phyloP scores from a whole-genome alignment of 371 early-diverging fungal species.

The Syncephalastrum racemosum region DNA sequence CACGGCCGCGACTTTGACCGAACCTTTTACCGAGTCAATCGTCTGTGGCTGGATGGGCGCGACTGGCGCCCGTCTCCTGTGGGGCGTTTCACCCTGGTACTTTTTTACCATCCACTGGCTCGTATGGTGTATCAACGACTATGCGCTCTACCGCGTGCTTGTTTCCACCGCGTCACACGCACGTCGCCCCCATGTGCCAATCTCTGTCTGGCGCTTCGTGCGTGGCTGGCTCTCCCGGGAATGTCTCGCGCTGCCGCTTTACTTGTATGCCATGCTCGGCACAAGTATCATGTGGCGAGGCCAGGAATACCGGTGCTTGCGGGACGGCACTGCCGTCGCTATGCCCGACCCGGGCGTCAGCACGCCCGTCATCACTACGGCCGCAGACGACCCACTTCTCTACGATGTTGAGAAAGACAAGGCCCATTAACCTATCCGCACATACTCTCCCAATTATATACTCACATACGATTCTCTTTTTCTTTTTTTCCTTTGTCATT shows the following conservation, averaged over 20 bases:
- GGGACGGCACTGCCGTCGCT: slow-evolving; percentile 60
- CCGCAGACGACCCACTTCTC: neutral
- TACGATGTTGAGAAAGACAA: slow-evolving; percentile 6
- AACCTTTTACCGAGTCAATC: slow-evolving; percentile 91
- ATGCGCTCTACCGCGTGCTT: slow-evolving; percentile 56
- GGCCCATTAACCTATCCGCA: neutral
- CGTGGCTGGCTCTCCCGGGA: slow-evolving; percentile 81
- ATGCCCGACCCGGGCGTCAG: slow-evolving; percentile 6
- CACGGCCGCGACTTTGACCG: slow-evolving; percentile 79
- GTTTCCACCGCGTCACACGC: slow-evolving; percentile 31
- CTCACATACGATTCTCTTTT: no score
- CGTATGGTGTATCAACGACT: slow-evolving; percentile 76
- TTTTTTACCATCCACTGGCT: slow-evolving; percentile 69
- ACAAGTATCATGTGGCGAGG: slow-evolving; percentile 88
- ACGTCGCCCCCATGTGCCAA: slow-evolving; percentile 12
- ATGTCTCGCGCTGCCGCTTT: slow-evolving; percentile 79
- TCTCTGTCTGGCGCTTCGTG: slow-evolving; percentile 25
- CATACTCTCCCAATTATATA: no score
- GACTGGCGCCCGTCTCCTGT: slow-evolving; percentile 46
- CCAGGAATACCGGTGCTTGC: slow-evolving; percentile 49
- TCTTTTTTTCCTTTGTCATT: no score
- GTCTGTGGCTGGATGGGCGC: slow-evolving; percentile 76
- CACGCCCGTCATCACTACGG: slow-evolving; percentile 3
- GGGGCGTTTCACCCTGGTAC: slow-evolving; percentile 37
- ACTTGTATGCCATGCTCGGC: slow-evolving; percentile 77